These are phyloP conservation scores for Trichoderma sp. DNA, from an alignment of 2,329 filamentous ascomycete genomes.

Conservation along the genomic window DNA sequence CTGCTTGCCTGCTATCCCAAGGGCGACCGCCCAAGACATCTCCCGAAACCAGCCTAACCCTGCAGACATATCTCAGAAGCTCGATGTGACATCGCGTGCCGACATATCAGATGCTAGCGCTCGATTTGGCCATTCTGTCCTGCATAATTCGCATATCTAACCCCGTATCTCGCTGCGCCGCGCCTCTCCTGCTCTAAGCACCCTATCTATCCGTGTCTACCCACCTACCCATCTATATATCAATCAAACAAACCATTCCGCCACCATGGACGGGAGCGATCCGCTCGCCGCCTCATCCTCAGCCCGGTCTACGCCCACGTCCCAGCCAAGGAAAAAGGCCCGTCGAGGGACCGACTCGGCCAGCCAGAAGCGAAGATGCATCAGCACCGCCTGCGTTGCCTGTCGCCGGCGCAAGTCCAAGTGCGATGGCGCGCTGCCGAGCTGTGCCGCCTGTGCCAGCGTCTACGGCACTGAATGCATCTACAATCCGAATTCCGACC, in stretches of 20 bases:
- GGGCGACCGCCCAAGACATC: not conserved
- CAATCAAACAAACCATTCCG: not conserved
- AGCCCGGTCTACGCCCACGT: constrained; percentile 1
- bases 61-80: not conserved
- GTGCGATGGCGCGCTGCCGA: constrained; percentile 89
- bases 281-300: constrained; percentile 1
- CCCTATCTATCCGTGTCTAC: not conserved
- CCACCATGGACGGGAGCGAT: constrained; percentile 9
- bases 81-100: constrained; percentile 18
- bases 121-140: not conserved
- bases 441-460: constrained; percentile 92
- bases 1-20: not conserved
- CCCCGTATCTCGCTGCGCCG: not conserved
- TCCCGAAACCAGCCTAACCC: not conserved
- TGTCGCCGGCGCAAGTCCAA: constrained; percentile 80
- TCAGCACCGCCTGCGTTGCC: constrained; percentile 82
- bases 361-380: constrained; percentile 70
- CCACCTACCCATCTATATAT: not conserved
- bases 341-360: constrained; percentile 51
- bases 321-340: constrained; percentile 50
- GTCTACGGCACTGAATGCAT: constrained; percentile 90
- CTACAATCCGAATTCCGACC: constrained; percentile 95
- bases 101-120: not conserved
- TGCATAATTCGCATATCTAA: not conserved
- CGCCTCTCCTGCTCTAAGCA: not conserved